Conservation (phyloP, 768 basidiomycete genomes). For the Lentinula edodes region DNA sequence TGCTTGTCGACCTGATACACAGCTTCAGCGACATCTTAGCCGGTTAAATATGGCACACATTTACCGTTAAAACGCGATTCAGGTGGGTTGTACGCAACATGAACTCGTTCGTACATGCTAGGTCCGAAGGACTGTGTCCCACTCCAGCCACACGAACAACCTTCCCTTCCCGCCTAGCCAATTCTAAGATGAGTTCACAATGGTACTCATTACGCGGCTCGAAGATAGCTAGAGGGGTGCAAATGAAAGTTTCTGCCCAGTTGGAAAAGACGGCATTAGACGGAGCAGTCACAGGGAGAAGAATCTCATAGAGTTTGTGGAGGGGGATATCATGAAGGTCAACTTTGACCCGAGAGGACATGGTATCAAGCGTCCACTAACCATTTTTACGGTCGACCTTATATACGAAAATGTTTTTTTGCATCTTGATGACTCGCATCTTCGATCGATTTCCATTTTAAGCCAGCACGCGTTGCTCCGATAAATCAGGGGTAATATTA, state of each 20-base stretch:
- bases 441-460: slow-evolving; percentile 2
- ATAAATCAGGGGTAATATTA: background rate
- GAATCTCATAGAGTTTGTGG: slow-evolving; percentile 42
- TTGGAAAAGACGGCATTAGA: slow-evolving; percentile 58
- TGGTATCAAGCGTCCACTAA: slow-evolving; percentile 19
- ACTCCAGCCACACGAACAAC: slow-evolving; percentile 80
- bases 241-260: slow-evolving; percentile 82
- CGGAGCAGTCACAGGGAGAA: slow-evolving; percentile 47
- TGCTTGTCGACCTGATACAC: slow-evolving; percentile 60
- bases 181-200: slow-evolving; percentile 71
- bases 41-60: slow-evolving; percentile 24
- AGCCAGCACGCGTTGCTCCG: background rate
- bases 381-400: slow-evolving; percentile 27
- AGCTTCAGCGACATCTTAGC: slow-evolving; percentile 12
- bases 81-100: slow-evolving; percentile 79
- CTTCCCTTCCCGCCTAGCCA: slow-evolving; percentile 68
- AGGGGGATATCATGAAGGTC: slow-evolving; percentile 36
- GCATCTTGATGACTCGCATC: background rate
- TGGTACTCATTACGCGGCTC: slow-evolving; percentile 66
- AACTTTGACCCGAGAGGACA: slow-evolving; percentile 29
- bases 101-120: slow-evolving; percentile 84
- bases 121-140: slow-evolving; percentile 91
- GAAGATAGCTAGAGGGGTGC: slow-evolving; percentile 66
- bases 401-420: slow-evolving; percentile 14
- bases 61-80: slow-evolving; percentile 71